Conservation (phyloP, 495 filamentous ascomycete species). For the Trichoderma virens region DNA sequence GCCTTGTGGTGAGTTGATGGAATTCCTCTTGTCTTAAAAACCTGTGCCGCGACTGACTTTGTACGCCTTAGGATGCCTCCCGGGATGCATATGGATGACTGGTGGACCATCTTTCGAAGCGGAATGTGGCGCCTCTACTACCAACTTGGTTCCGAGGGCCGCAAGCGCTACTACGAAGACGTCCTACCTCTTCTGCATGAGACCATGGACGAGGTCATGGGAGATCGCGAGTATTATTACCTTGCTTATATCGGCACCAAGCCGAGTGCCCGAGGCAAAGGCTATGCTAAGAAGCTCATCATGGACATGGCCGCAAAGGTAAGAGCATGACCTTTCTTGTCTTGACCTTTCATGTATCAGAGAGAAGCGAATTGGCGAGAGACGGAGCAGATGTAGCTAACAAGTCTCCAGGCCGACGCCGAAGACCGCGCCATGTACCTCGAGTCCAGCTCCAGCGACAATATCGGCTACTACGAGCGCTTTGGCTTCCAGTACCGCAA, state of each 20-base stretch:
- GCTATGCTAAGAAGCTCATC: constrained; percentile 61
- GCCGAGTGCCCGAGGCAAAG: constrained; percentile 54
- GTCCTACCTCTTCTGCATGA: constrained; percentile 69
- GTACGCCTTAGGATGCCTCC: constrained; percentile 68
- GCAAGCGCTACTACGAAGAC: constrained; percentile 64
- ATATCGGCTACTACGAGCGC: constrained; percentile 60
- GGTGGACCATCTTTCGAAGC: constrained; percentile 58
- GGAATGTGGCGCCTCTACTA: constrained; percentile 68
- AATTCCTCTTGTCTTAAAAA: constrained; percentile 9
- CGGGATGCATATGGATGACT: constrained; percentile 62
- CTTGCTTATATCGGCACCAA: constrained; percentile 73
- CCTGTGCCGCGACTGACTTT: not conserved
- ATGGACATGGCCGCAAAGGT: constrained; percentile 56
- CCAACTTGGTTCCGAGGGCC: constrained; percentile 61
- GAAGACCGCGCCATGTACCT: constrained; percentile 61
- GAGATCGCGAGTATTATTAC: constrained; percentile 58
- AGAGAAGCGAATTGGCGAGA: constrained; percentile 3
- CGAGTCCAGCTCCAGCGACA: constrained; percentile 61
- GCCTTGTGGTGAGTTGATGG: constrained; percentile 64
- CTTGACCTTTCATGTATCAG: constrained; percentile 14
- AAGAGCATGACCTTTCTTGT: constrained; percentile 19
- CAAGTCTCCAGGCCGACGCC: constrained; percentile 47
- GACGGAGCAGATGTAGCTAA: not conserved
- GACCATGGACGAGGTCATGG: constrained; percentile 59
- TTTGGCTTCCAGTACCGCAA: constrained; percentile 57